Percentiles rank a stretch among this genome's conserved stretches.
Evolutionary conservation across 2,329 filamentous ascomycete genomes (phyloP).

Genomic region (Stemphylium lycopersici): DNA sequence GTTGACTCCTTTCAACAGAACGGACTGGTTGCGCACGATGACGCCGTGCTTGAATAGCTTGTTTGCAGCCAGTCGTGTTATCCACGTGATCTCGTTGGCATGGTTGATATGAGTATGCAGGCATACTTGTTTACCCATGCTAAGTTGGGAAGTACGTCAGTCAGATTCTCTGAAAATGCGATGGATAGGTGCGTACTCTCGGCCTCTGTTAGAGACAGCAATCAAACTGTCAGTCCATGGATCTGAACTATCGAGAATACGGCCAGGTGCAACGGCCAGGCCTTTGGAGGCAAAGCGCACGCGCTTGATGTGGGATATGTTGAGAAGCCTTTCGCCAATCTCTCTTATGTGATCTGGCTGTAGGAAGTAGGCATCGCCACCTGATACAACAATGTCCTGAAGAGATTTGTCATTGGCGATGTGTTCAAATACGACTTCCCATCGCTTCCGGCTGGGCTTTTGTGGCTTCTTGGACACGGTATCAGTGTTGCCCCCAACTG

Average conservation of each 20-base stretch:
- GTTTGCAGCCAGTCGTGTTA: slow-evolving; percentile 59
- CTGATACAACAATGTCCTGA: slow-evolving; percentile 67
- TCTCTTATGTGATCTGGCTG: slow-evolving; percentile 58
- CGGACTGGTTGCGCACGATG: slow-evolving; percentile 65
- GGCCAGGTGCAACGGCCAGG: slow-evolving; percentile 63
- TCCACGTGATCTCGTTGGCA: slow-evolving; percentile 66
- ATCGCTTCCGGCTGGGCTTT: slow-evolving; percentile 54
- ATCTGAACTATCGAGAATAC: slow-evolving; percentile 61
- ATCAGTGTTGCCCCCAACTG: slow-evolving; percentile 62
- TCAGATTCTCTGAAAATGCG: background rate
- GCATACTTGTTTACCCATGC: slow-evolving; percentile 63
- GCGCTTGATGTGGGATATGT: slow-evolving; percentile 63
- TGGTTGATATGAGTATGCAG: slow-evolving; percentile 72
- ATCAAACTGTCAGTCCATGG: slow-evolving; percentile 62
- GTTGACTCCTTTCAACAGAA: slow-evolving; percentile 65
- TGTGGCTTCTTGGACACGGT: slow-evolving; percentile 51
- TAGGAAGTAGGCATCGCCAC: slow-evolving; percentile 67
- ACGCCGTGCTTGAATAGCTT: slow-evolving; percentile 59
- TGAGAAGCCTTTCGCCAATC: slow-evolving; percentile 62
- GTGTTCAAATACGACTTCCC: slow-evolving; percentile 64
- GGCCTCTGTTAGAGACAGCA: slow-evolving; percentile 58
- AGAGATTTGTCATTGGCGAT: slow-evolving; percentile 59
- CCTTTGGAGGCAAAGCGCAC: slow-evolving; percentile 69
- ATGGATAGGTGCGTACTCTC: slow-evolving; percentile 30
- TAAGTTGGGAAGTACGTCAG: slow-evolving; percentile 1